Base-by-base conservation (phyloP, 1,139 yeast genomes). In the Pichia sp. region DNA sequence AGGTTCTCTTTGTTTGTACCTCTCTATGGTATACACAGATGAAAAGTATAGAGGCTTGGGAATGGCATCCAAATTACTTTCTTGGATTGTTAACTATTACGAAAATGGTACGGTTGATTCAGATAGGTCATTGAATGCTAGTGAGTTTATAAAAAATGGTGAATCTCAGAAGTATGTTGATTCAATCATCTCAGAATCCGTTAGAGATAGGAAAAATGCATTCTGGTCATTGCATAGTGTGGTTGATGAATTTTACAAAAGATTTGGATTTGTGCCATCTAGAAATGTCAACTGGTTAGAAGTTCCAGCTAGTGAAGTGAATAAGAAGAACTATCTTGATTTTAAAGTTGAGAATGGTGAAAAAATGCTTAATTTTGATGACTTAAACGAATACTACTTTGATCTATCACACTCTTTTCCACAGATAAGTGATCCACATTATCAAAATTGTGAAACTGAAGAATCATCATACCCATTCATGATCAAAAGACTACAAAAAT, bases 201-300 rank as follows among this genome's bases (percentile, higher is more conserved):
- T 43, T 20, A 37, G 41, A 18, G 39, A 37, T 7, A 4, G 11
- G 2, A 20, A 30, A 13, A 32, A 24, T 7, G 57, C 60, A 34
- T 57, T 65, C 24, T 57, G 70, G 58, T 55, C 61, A 3, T 50
- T 66, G 43, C 64, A 61, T 51, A 62, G 66, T 23, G 55, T 64
- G 44, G 57, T 66, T 16, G 52, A 55, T 39, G 60, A 61, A 32
- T 69, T 67, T 13, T 58, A 58, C 50, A 64, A 68, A 8, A 67
- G 44, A 29, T 51, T 53, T 42, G 56, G 53, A 3, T 53, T 50
- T 45, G 29, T 15, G 15, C 24, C 49, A 12, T 34, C 18, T 25
- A 27, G 29, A 29, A 23, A 32, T 11, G 18, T 40, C 16, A 27
- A 30, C 2, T 40, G 32, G 40, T 26, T 36, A 4, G 20, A 15